Conservation (phyloP, 495 filamentous ascomycete species). For the Penicillium egyptiacum region DNA sequence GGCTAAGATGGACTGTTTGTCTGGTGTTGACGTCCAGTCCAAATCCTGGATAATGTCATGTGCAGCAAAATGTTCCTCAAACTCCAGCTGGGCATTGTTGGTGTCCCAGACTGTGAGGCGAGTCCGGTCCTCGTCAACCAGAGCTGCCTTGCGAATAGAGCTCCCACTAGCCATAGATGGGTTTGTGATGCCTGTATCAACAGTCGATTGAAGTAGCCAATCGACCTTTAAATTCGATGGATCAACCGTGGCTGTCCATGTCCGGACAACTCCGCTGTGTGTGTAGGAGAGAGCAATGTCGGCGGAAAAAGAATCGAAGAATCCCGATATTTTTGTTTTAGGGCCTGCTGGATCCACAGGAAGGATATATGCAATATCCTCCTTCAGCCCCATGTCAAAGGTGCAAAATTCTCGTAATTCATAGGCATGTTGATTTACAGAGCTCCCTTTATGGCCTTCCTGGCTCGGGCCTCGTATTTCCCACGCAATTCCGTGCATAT, state of each 20-base stretch:
- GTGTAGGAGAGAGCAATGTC: slow-evolving; percentile 90
- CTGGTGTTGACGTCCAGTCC: slow-evolving; percentile 93
- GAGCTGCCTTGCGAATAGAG: slow-evolving; percentile 80
- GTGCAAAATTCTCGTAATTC: slow-evolving; percentile 64
- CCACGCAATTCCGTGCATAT: slow-evolving; percentile 85
- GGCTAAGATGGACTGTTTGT: slow-evolving; percentile 85
- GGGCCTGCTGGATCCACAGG: slow-evolving; percentile 90
- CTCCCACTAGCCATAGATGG: slow-evolving; percentile 82
- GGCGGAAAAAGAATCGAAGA: slow-evolving; percentile 82
- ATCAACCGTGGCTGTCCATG: slow-evolving; percentile 83
- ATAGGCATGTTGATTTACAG: slow-evolving; percentile 27
- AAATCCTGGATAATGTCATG: slow-evolving; percentile 80
- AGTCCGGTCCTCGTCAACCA: slow-evolving; percentile 72
- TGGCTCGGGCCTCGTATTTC: slow-evolving; percentile 56
- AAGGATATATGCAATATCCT: slow-evolving; percentile 78
- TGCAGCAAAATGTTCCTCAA: slow-evolving; percentile 67
- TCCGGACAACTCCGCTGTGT: slow-evolving; percentile 68
- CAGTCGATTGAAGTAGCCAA: slow-evolving; percentile 81
- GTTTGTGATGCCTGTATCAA: slow-evolving; percentile 74
- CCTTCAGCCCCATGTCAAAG: slow-evolving; percentile 69
- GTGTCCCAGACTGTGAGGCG: slow-evolving; percentile 91
- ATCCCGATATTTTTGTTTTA: slow-evolving; percentile 67
- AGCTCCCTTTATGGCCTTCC: slow-evolving; percentile 22
- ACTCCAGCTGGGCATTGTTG: slow-evolving; percentile 77
- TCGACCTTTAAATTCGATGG: slow-evolving; percentile 55